Evolutionary conservation across 2,329 filamentous ascomycete genomes (phyloP).

Genomic region (Exophiala phaeomuriformis): DNA sequence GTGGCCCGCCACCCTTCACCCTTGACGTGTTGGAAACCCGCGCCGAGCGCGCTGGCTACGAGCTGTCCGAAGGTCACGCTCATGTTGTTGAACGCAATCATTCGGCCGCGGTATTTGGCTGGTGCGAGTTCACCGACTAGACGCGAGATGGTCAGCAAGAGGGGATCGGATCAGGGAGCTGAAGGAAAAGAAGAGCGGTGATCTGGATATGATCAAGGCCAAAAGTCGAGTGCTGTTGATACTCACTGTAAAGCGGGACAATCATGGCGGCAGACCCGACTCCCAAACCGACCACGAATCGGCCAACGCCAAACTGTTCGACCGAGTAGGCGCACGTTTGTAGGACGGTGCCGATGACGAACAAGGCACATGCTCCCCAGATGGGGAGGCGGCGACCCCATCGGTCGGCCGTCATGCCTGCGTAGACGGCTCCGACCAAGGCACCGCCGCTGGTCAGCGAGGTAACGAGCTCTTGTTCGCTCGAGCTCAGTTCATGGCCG

Average conservation of each 20-base stretch:
- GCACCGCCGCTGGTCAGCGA: slow-evolving; percentile 52
- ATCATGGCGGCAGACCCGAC: slow-evolving; percentile 59
- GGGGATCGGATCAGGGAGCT: too few relatives aligned
- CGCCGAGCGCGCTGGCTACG: slow-evolving; percentile 79
- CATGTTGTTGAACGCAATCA: slow-evolving; percentile 50
- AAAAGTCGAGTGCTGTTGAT: background rate
- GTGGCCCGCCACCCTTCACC: slow-evolving; percentile 76
- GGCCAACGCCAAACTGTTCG: slow-evolving; percentile 39
- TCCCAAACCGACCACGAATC: slow-evolving; percentile 42
- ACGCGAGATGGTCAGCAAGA: too few relatives aligned
- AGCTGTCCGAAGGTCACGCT: slow-evolving; percentile 86
- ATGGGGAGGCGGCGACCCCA: slow-evolving; percentile 44
- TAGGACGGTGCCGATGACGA: slow-evolving; percentile 37
- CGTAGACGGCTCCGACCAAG: slow-evolving; percentile 48
- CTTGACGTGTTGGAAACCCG: slow-evolving; percentile 55
- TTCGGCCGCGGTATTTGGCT: slow-evolving; percentile 15
- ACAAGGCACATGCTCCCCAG: slow-evolving; percentile 39
- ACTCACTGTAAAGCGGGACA: slow-evolving; percentile 47
- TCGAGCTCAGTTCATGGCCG: slow-evolving; percentile 41
- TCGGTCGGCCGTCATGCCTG: slow-evolving; percentile 46
- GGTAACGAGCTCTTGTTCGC: slow-evolving; percentile 53
- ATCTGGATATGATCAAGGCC: too few relatives aligned
- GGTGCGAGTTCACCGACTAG: slow-evolving; percentile 14
- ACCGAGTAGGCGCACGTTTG: slow-evolving; percentile 37
- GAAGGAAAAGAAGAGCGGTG: too few relatives aligned